Base-by-base conservation (phyloP, 257 asterid species). In the Asclepias syriaca region DNA sequence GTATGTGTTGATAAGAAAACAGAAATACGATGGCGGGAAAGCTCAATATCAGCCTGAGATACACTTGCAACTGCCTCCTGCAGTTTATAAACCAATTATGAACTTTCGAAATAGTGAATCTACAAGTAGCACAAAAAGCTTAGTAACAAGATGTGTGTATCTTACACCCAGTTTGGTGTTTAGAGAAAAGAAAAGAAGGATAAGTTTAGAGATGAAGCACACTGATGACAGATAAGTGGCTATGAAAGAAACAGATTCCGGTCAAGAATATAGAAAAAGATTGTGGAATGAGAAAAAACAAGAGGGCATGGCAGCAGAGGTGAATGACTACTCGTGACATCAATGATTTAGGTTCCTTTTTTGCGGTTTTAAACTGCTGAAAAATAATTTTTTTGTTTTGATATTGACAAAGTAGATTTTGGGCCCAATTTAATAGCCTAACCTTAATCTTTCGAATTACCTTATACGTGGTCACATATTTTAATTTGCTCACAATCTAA, bases 1-100 rank as follows among this genome's bases (percentile, higher is more conserved):
- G 87, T 77, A 81, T 86, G 92, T 14, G 84, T 69, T 69, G 94
- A 82, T 88, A 90, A 83, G 81, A 90, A 90, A 24, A 74, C 80
- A 63, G 92, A 79, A 70, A 90, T 85, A 59, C 94, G 92, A 54
- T 77, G 81, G 70, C 83, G 85, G 56, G 94, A 87, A 60, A 83
- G 75, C 72, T 81, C 88, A 68, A 90, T 58, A 57, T 87, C 96
- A 57, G 80, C 85, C 66, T 86, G 88, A 50, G 92, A 84, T 75
- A 85, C 74, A 74, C 83, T 82, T 67, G 88, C 82, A 68, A 80
- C 74, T 58, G 80, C 80, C 65, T 88, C 96, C 88, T 85, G 85
- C 83, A 81, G 54, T 79, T 46, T 69, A 18, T 55, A 69, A 75
- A 14, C 72, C 29, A 37, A 8, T 37, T 24, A 16, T 19, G 68